A percentile compares a stretch with the other conserved stretches of the same genome.
These are phyloP conservation scores for Paramecium biaurelia DNA, from an alignment of 73 alveolate genomes.

Conservation along the genomic window DNA sequence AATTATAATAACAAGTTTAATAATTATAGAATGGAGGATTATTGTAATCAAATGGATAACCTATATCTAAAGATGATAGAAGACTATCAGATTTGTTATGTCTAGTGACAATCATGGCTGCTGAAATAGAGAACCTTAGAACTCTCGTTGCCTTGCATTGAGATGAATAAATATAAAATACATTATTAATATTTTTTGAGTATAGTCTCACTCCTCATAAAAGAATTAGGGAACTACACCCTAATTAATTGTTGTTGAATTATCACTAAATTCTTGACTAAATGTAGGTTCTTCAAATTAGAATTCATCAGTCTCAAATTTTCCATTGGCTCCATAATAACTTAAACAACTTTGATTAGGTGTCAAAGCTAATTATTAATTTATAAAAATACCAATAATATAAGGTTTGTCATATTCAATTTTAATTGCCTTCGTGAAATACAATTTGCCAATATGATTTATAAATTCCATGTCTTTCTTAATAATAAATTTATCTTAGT, in stretches of 20 bases:
- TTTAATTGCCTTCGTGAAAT: conserved; percentile 30
- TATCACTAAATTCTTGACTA: neutral
- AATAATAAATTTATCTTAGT: neutral
- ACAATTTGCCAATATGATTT: conserved; percentile 9
- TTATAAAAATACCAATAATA: neutral
- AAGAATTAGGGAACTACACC: conserved; percentile 32
- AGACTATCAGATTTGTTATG: conserved; percentile 31
- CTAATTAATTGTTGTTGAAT: conserved; percentile 19
- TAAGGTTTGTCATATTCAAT: neutral
- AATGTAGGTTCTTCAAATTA: neutral
- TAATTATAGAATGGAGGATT: neutral
- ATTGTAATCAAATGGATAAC: neutral
- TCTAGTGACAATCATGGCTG: conserved; percentile 29
- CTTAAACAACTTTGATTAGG: conserved; percentile 34
- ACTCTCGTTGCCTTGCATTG: neutral
- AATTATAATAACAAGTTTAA: neutral
- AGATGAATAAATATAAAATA: neutral
- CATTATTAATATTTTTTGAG: neutral
- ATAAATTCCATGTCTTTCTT: neutral
- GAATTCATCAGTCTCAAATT: conserved; percentile 35
- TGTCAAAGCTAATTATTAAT: neutral
- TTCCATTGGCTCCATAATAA: conserved; percentile 54
- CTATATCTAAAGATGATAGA: neutral
- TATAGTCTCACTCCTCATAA: conserved; percentile 19
- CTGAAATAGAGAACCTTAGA: conserved; percentile 19